Percentiles rank a stretch among this genome's conserved stretches.
phyloP scores from a whole-genome alignment of 2,329 filamentous ascomycete genomes.

The Acarospora socialis region DNA sequence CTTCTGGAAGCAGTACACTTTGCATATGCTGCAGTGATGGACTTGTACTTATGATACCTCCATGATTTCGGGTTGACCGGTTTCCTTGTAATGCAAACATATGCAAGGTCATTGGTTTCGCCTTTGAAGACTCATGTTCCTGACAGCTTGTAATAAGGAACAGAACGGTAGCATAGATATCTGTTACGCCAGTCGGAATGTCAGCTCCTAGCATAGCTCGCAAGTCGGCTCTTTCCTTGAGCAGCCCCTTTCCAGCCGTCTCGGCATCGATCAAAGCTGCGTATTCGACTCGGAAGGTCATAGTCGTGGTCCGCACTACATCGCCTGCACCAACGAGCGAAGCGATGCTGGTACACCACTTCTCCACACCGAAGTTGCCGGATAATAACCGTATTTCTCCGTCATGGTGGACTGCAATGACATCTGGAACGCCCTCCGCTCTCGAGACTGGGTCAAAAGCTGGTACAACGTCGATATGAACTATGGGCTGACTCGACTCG shows the following conservation, averaged over 20 bases:
- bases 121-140: background rate
- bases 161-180: slow-evolving; percentile 3
- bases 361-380: slow-evolving; percentile 21
- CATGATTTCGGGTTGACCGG: no score
- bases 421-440: slow-evolving; percentile 23
- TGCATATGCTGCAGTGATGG: no score
- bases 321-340: background rate
- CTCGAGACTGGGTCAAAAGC: slow-evolving; percentile 15
- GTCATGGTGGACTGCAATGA: slow-evolving; percentile 30
- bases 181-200: background rate
- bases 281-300: slow-evolving; percentile 12
- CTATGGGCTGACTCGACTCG: no score
- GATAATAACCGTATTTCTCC: slow-evolving; percentile 28
- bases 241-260: slow-evolving; percentile 15
- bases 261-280: slow-evolving; percentile 11
- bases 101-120: no score
- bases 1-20: no score
- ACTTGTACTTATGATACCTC: no score
- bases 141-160: slow-evolving; percentile 4
- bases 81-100: no score
- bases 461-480: slow-evolving; percentile 27
- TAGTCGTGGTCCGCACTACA: background rate
- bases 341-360: slow-evolving; percentile 6
- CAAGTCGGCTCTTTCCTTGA: slow-evolving; percentile 17
- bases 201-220: slow-evolving; percentile 2